These are phyloP conservation scores for Tetrapyrgos nigripes DNA, from an alignment of 1,284 basidiomycete genomes.

Conservation along the genomic window DNA sequence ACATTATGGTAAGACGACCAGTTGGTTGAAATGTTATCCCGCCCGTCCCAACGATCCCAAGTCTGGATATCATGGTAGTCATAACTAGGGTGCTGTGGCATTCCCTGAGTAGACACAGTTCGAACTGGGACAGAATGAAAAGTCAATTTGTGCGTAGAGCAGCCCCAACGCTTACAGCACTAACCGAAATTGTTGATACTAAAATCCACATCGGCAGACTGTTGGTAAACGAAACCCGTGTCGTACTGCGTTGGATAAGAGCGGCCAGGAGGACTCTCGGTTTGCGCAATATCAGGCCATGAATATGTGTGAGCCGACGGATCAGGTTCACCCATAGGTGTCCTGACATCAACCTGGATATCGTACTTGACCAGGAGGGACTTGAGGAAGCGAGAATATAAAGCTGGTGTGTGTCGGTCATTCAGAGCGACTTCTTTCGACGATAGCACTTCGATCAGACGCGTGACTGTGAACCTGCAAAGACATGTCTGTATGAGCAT, in stretches of 20 bases:
- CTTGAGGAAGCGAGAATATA: conserved; percentile 59
- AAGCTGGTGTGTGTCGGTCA: conserved; percentile 53
- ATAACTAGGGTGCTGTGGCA: conserved; percentile 22
- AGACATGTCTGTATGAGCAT: too few relatives aligned
- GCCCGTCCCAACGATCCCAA: not conserved
- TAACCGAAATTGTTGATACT: conserved; percentile 44
- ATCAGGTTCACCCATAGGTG: conserved; percentile 24
- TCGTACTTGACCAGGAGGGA: conserved; percentile 51
- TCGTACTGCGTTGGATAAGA: conserved; percentile 20
- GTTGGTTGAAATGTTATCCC: not conserved
- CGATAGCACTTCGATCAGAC: conserved; percentile 51
- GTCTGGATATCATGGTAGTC: not conserved
- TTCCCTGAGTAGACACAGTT: conserved; percentile 30
- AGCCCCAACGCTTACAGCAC: not conserved
- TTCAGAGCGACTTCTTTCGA: conserved; percentile 56
- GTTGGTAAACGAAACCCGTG: conserved; percentile 30
- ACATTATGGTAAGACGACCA: not conserved
- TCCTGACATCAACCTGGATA: conserved; percentile 14
- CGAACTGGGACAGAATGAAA: conserved; percentile 27
- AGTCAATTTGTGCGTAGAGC: not conserved
- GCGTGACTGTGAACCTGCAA: conserved; percentile 44
- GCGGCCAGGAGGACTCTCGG: conserved; percentile 14
- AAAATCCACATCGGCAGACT: conserved; percentile 45
- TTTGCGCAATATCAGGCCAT: conserved; percentile 46
- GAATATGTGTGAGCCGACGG: conserved; percentile 36